These are phyloP conservation scores for Paraphysoderma sedebokerense DNA, from an alignment of 371 early-diverging fungal species.

Conservation along the genomic window DNA sequence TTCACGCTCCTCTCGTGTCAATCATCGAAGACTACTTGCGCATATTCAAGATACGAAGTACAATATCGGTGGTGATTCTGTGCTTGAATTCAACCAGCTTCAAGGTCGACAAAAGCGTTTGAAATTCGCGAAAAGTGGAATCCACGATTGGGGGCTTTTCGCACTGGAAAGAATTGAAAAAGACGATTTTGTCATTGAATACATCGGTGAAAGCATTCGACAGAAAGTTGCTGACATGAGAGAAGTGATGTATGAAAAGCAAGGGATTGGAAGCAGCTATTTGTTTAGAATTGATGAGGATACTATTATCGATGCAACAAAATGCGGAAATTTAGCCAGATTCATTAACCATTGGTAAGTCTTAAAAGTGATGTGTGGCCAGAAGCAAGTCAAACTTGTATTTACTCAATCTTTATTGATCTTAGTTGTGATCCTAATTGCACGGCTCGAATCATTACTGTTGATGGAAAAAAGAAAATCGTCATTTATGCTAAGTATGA, in stretches of 20 bases:
- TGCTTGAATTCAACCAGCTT: conserved; percentile 80
- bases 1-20: too few relatives aligned
- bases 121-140: conserved; percentile 69
- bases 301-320: conserved; percentile 94
- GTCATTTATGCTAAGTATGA: conserved; percentile 79
- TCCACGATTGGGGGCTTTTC: conserved; percentile 95
- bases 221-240: conserved; percentile 89
- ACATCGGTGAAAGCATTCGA: conserved; percentile 95
- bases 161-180: conserved; percentile 76
- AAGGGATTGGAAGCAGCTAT: conserved; percentile 83
- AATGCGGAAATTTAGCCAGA: conserved; percentile 88
- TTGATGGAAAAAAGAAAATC: conserved; percentile 77
- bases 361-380: too few relatives aligned
- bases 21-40: too few relatives aligned
- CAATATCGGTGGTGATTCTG: too few relatives aligned
- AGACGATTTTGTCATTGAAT: conserved; percentile 93
- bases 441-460: conserved; percentile 75
- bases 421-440: conserved; percentile 70
- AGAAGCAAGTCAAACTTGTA: not conserved
- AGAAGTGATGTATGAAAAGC: conserved; percentile 75
- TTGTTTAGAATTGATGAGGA: conserved; percentile 93
- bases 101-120: conserved; percentile 74
- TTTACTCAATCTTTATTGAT: conserved; percentile 2
- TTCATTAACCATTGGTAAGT: conserved; percentile 93
- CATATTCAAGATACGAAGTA: too few relatives aligned